Evolutionary conservation across 768 basidiomycete genomes (phyloP), one percentile per base, ranked within the genome.

Genomic region (Galerina marginata): DNA sequence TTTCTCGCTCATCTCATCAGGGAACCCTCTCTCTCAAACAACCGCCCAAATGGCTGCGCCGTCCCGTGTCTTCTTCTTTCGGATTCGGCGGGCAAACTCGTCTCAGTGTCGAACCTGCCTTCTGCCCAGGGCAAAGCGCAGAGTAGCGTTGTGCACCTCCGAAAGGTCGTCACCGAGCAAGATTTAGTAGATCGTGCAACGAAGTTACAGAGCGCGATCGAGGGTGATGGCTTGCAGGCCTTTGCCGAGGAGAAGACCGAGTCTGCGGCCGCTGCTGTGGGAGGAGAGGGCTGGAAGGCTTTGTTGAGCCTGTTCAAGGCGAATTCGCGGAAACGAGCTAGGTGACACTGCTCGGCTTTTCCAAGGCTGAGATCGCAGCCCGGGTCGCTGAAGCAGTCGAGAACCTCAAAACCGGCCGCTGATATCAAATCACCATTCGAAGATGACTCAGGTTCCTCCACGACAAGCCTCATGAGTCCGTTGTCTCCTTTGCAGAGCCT

Each of bases 11-110:
- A 49, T 79, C 73, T 14, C 81, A 78, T 66, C 81, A 78, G 62
- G 77, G 71, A 2, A 91, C 88, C 0, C 79, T 96, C 15, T 93
- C 95, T 0, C 86, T 98, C 63, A 92, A 92, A 71, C 93, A 96
- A 67, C 91, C 95, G n/a, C 96, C 96, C 1, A 96, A 94, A 68
- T 99, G 96, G 97, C 84, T 99, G 12, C 88, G 92, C 38, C 85
- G 96, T 16, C 93, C 96, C 0, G 80, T 84, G 0, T 88, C 90
- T 0, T 84, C 79, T 49, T 88, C 93, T 0, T 99, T 96, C 66
- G 96, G 96, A 0, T 99, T 95, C 65, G 93, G 95, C 3, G 96
- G 96, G 29, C n/a, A 87, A 90, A 67, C 81, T 99, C 20, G 86
- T 92, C 11, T 86, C 87, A 1, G 87, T 95, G 2, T 86, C 84